Evolutionary conservation across 2,329 filamentous ascomycete genomes (phyloP), one percentile per base, ranked within the genome.

Genomic region (Elsinoe australis): DNA sequence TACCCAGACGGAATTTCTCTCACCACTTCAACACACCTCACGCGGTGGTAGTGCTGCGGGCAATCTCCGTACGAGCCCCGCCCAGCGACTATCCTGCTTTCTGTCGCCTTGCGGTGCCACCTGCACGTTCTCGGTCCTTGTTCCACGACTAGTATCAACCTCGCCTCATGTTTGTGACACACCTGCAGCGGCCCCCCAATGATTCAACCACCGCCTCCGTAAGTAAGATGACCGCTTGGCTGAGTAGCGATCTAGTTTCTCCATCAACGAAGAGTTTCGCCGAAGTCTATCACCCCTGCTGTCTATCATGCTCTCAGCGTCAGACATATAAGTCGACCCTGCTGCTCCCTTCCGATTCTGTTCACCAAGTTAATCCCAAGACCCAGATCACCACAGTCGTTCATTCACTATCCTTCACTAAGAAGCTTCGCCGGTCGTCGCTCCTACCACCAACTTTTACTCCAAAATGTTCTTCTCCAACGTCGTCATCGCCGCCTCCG

Each of bases 391-490:
- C 31, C 26, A n/a, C 39, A 44, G 39, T 44, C 39, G 14, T 21
- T 44, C 39, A 9, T 44, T 44, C 28, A 29, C 6, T 44, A 24
- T 10, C 17, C 14, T 44, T 5, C 12, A 3, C 18, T 6, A 44
- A 44, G 3, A 28, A 44, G 39, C 39, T 44, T 44, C 39, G 39
- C 39, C 26, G 39, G 39, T 44, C 39, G 39, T 44, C 12, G 39
- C 39, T 21, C 2, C 4, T 14, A 15, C 24, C 35, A 28, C 12
- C 17, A 3, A 44, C 39, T 18, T 44, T 18, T 21, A 29, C 4
- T 5, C 12, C 36, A 51, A 18, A 15, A 51, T 51, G 49, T 28
- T 32, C 19, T 51, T 61, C 38, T 45, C 55, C 28, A 44, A 32
- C 17, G 39, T 44, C 26, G 24, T 44, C 26, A 26, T 32, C 39